These are phyloP conservation scores for Amniculicola lignicola DNA, from an alignment of 495 filamentous ascomycete species.

Conservation along the genomic window DNA sequence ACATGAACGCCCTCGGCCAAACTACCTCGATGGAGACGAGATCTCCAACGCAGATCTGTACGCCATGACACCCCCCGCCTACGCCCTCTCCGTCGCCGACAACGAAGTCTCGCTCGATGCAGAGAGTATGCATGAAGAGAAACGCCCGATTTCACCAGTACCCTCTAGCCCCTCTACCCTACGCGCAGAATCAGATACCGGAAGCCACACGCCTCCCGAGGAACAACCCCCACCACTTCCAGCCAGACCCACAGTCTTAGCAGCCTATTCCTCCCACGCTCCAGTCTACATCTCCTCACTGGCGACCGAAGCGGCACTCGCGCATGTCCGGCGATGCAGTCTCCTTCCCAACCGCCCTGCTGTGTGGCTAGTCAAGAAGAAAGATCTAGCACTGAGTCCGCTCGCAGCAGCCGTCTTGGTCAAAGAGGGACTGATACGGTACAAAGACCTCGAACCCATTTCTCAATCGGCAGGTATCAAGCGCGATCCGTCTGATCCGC, in stretches of 20 bases:
- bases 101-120: constrained; percentile 9
- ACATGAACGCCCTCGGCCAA: too few relatives aligned
- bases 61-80: constrained; percentile 12
- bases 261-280: too few relatives aligned
- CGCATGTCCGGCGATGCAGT: constrained; percentile 5
- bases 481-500: constrained; percentile 41
- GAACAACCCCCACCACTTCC: neutral
- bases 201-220: neutral
- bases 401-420: constrained; percentile 39
- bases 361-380: constrained; percentile 40
- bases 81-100: constrained; percentile 2
- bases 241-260: too few relatives aligned
- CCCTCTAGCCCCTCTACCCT: neutral
- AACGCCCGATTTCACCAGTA: neutral
- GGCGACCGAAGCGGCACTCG: neutral
- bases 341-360: constrained; percentile 32
- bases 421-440: constrained; percentile 37
- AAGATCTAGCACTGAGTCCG: constrained; percentile 37
- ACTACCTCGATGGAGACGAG: neutral
- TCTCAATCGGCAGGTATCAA: constrained; percentile 33
- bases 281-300: constrained; percentile 9
- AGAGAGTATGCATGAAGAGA: neutral
- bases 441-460: constrained; percentile 40
- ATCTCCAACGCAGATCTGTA: constrained; percentile 12
- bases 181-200: neutral